Percentiles rank a stretch among this genome's conserved stretches.
These are phyloP conservation scores for Lactarius psammicola DNA, from an alignment of 768 basidiomycete species.

Conservation along the genomic window DNA sequence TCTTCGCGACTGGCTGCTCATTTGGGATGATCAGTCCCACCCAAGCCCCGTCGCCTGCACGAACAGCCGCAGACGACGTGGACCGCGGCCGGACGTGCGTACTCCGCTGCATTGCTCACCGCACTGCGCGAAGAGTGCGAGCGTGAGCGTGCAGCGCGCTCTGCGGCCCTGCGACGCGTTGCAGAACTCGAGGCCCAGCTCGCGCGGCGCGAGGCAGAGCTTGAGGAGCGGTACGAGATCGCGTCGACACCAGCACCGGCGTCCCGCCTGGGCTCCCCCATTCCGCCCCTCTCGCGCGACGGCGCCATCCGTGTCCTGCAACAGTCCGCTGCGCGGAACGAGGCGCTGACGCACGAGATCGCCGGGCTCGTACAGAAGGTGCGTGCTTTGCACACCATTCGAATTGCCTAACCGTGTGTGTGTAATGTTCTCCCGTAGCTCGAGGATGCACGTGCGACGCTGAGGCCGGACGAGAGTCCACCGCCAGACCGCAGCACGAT, in stretches of 20 bases:
- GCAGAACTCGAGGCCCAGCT: slow-evolving; percentile 51
- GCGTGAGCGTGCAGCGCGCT: slow-evolving; percentile 42
- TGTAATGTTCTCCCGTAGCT: slow-evolving; percentile 13
- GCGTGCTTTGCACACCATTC: background rate
- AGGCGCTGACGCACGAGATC: slow-evolving; percentile 22
- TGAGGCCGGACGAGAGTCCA: background rate
- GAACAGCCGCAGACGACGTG: slow-evolving; percentile 31
- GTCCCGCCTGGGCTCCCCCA: slow-evolving; percentile 2
- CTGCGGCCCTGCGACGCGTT: slow-evolving; percentile 43
- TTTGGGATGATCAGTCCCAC: background rate
- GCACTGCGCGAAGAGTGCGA: slow-evolving; percentile 45
- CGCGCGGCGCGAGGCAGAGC: slow-evolving; percentile 55
- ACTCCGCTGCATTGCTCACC: slow-evolving; percentile 46
- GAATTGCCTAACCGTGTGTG: background rate
- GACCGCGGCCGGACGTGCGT: slow-evolving; percentile 35
- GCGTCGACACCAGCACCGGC: too few relatives aligned
- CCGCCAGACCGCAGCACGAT: background rate
- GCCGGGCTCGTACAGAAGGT: slow-evolving; percentile 23
- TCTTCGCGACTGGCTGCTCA: background rate
- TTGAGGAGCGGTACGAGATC: slow-evolving; percentile 37
- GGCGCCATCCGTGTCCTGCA: slow-evolving; percentile 27
- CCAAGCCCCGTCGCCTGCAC: slow-evolving; percentile 13
- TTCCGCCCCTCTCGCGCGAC: slow-evolving; percentile 22
- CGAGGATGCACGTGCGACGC: slow-evolving; percentile 18
- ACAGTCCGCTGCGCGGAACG: slow-evolving; percentile 24